Evolutionary conservation across 1,284 basidiomycete genomes (phyloP), one percentile per base, ranked within the genome.

Genomic region (Cerioporus squamosus): DNA sequence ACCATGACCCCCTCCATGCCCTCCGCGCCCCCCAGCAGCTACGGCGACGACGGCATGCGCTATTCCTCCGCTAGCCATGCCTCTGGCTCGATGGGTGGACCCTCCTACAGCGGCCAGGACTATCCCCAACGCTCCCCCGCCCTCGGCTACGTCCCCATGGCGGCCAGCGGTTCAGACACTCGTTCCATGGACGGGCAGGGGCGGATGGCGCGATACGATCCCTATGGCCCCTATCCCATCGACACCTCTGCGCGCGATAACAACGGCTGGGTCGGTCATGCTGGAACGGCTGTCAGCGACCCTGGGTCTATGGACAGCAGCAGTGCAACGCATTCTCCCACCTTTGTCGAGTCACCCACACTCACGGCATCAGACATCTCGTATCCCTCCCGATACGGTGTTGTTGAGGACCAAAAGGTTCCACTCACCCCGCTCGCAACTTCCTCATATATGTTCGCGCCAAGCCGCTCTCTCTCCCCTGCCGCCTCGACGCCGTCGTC

Each of bases 391-490:
- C 82, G 86, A 56, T 85, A 83, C 66, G 73, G 80, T 26, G 62
- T 76, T 26, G 85, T 87, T 44, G 88, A 90, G 55, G 84, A 86
- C 60, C 89, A 91, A 70, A 73, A 81, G 39, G 65, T 81, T 38
- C 66, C 88, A 51, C 79, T 79, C 60, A 79, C 76, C 53, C 74
- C 87, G 55, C 84, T 89, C 62, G 75, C 79, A 39, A 60, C 66
- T 33, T 79, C 84, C 7, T 80, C 85, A 12, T 90, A 90, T 69
- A 78, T 85, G 50, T 89, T 88, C 69, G 78, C 86, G 20, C 77
- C 77, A 57, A 89, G 86, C 70, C 86, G 89, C 52, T 89, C 89
- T 18, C 79, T 90, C 64, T 90, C 88, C n/a, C 87, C 88, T 36
- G 79, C 81, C 18, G 77, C 81, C 20, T 87, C 87, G 5, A 86